Conservation (phyloP, 2,329 filamentous ascomycete genomes). For the Arthrocladium fulminans region DNA sequence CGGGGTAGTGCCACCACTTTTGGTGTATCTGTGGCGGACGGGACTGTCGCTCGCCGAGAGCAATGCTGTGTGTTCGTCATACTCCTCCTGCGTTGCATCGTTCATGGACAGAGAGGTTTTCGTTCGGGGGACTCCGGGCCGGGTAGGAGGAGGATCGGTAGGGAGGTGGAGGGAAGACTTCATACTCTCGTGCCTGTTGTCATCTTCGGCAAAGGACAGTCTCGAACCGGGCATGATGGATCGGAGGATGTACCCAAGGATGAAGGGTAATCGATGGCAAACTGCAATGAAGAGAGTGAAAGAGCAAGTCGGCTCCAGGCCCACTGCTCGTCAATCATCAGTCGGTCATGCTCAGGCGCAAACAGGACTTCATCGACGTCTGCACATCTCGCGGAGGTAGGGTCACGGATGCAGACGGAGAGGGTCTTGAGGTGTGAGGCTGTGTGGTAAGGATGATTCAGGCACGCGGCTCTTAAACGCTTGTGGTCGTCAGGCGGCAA, state of each 20-base stretch:
- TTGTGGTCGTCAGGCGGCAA: neutral
- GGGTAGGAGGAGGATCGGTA: neutral
- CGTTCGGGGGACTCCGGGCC: neutral
- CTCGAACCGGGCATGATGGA: constrained; percentile 1
- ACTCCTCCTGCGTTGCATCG: constrained; percentile 1
- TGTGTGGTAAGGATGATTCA: neutral
- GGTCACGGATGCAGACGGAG: neutral
- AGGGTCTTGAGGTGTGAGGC: neutral
- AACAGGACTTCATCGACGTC: neutral
- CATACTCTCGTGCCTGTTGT: neutral
- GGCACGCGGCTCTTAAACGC: neutral
- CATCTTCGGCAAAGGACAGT: neutral
- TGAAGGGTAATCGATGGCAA: neutral
- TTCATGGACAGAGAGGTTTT: constrained; percentile 4
- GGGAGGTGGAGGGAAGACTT: neutral
- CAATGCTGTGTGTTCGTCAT: constrained; percentile 14
- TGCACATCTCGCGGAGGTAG: neutral
- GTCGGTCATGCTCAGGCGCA: neutral
- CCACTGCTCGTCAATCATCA: constrained; percentile 2
- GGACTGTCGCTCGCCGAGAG: constrained; percentile 11
- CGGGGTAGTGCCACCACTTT: constrained; percentile 5
- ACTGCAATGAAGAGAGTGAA: neutral
- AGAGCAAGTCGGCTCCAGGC: constrained; percentile 1
- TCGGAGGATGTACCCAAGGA: neutral
- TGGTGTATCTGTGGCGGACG: neutral